Evolutionary conservation across 495 filamentous ascomycete genomes (phyloP).

Genomic region (Penicillium atrosanguineum): DNA sequence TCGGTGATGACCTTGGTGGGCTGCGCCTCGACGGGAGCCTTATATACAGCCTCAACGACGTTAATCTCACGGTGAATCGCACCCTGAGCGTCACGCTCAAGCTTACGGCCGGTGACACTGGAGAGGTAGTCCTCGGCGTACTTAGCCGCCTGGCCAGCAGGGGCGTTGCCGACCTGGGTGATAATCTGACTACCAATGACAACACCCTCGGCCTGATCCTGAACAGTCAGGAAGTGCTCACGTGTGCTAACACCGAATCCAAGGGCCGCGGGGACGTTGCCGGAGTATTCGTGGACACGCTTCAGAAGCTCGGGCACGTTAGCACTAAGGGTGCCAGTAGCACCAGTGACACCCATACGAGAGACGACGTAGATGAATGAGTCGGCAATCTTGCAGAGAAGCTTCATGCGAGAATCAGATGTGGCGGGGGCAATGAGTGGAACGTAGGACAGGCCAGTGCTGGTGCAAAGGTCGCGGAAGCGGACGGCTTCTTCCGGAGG

Average conservation of each 20-base stretch:
- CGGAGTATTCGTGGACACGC: conserved; percentile 89
- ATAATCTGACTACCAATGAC: conserved; percentile 97
- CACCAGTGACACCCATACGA: conserved; percentile 94
- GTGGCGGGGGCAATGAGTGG: conserved; percentile 94
- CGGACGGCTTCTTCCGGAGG: conserved; percentile 94
- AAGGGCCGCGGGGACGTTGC: conserved; percentile 82
- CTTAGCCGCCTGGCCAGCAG: conserved; percentile 66
- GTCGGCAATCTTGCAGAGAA: conserved; percentile 94
- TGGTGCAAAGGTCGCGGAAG: conserved; percentile 82
- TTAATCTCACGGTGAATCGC: conserved; percentile 36
- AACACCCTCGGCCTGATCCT: conserved; percentile 83
- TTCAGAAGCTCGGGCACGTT: conserved; percentile 76
- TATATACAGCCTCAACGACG: conserved; percentile 60
- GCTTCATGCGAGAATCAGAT: conserved; percentile 86
- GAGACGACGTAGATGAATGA: conserved; percentile 99
- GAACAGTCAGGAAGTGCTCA: conserved; percentile 87
- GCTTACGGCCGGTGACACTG: conserved; percentile 66
- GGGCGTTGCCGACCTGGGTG: conserved; percentile 69
- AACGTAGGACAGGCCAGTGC: conserved; percentile 81
- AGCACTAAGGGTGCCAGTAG: conserved; percentile 73
- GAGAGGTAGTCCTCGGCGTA: conserved; percentile 83
- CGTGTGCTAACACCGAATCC: conserved; percentile 95
- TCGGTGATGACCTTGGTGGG: conserved; percentile 60
- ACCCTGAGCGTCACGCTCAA: conserved; percentile 38
- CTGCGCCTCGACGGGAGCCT: conserved; percentile 34